Evolutionary conservation across 768 basidiomycete species (phyloP).

Genomic region (Leccinum rimulosum): DNA sequence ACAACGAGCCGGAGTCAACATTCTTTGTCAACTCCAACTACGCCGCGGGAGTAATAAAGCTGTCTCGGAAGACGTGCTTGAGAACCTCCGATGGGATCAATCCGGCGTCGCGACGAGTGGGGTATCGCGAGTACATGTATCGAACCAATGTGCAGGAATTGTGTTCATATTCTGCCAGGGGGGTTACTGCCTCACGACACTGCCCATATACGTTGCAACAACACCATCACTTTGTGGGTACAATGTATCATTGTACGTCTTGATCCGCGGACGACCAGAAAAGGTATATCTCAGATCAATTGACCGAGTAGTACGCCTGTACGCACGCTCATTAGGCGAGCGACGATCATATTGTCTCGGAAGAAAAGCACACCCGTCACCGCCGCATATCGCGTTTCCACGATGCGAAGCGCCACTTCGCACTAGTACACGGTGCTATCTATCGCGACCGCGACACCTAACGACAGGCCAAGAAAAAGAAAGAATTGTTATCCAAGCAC

Average conservation of each 20-base stretch:
- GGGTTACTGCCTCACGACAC: background rate
- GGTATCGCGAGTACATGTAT: conserved; percentile 1
- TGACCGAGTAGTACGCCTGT: conserved; percentile 2
- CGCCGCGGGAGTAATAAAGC: conserved; percentile 28
- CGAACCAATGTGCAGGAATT: background rate
- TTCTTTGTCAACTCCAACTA: conserved; percentile 21
- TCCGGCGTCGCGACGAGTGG: conserved; percentile 1
- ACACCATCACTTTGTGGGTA: background rate
- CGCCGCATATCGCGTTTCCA: conserved; percentile 4
- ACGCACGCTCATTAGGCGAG: conserved; percentile 15
- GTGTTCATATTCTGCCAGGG: conserved; percentile 5
- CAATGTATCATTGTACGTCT: conserved; percentile 4
- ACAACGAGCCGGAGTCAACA: conserved; percentile 3
- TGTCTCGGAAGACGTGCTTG: conserved; percentile 11
- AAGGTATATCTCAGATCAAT: conserved; percentile 22
- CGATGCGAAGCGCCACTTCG: conserved; percentile 8
- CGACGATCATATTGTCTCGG: conserved; percentile 23
- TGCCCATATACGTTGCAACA: conserved; percentile 1
- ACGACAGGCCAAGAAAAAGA: background rate
- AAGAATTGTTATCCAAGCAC: background rate
- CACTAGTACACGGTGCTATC: no score
- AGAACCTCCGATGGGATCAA: conserved; percentile 11
- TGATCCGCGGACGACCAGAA: conserved; percentile 30
- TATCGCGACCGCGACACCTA: background rate
- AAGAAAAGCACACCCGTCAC: background rate